Percentiles rank a stretch among this genome's conserved stretches.
phyloP scores from a whole-genome alignment of 2,329 filamentous ascomycete species.

The Aspergillus terreus region DNA sequence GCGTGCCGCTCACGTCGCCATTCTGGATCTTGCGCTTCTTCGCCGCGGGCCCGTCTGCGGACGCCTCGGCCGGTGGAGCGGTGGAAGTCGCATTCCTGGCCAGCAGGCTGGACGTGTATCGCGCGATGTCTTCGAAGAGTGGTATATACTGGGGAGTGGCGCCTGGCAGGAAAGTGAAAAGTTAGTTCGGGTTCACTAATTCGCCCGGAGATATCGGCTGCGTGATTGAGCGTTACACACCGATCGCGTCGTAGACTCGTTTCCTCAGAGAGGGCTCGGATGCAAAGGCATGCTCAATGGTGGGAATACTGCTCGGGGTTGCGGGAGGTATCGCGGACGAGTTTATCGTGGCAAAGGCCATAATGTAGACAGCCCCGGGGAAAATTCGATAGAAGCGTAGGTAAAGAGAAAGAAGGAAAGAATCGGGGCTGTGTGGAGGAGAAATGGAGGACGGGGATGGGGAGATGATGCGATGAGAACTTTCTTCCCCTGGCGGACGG shows the following conservation, averaged over 20 bases:
- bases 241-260: conserved; percentile 42
- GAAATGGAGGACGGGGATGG: neutral
- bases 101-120: conserved; percentile 40
- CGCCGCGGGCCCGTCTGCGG: conserved; percentile 30
- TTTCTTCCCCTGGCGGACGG: conserved; percentile 17
- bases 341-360: conserved; percentile 39
- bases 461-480: conserved; percentile 13
- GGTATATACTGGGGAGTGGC: conserved; percentile 34
- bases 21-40: conserved; percentile 52
- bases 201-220: neutral
- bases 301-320: conserved; percentile 20
- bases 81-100: conserved; percentile 26
- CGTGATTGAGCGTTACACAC: conserved; percentile 25
- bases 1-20: conserved; percentile 24
- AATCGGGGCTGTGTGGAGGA: neutral
- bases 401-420: neutral
- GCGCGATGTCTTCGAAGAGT: conserved; percentile 50
- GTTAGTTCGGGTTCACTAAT: neutral
- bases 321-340: conserved; percentile 4
- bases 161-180: conserved; percentile 21
- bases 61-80: conserved; percentile 23
- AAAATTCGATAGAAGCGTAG: conserved; percentile 10
- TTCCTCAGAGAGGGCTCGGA: conserved; percentile 36
- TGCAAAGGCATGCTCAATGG: conserved; percentile 41
- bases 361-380: conserved; percentile 9